Conservation (phyloP, 164 flowering plant genomes). For the Magnolia officinalis region DNA sequence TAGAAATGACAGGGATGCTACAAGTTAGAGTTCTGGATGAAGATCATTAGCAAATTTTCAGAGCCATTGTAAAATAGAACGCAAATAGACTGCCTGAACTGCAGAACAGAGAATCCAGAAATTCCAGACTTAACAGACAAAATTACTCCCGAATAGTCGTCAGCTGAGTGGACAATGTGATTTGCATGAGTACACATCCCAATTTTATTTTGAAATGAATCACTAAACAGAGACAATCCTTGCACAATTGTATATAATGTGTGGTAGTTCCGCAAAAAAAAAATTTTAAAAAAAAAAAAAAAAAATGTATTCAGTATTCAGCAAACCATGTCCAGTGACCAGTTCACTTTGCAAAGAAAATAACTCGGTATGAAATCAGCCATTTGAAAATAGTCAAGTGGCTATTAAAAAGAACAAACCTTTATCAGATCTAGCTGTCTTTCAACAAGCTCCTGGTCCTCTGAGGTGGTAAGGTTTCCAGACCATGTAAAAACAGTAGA, state of each 20-base stretch:
- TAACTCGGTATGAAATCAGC: not conserved
- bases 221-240: not conserved
- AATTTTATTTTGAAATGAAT: too few relatives aligned
- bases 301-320: not conserved
- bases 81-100: not conserved
- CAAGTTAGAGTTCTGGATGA: not conserved
- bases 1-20: not conserved
- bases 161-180: not conserved
- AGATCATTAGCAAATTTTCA: not conserved
- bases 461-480: slow-evolving; percentile 75
- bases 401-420: slow-evolving; percentile 37
- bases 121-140: not conserved
- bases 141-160: not conserved
- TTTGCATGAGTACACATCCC: not conserved
- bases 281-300: not conserved
- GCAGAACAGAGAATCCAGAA: not conserved
- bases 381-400: not conserved
- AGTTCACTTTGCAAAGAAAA: slow-evolving; percentile 7
- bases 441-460: slow-evolving; percentile 91
- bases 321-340: not conserved
- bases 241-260: not conserved
- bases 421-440: slow-evolving; percentile 88
- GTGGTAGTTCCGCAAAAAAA: not conserved
- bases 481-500: slow-evolving; percentile 84
- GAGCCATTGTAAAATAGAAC: not conserved